A percentile compares a stretch with the other conserved stretches of the same genome.
phyloP scores from a whole-genome alignment of 768 basidiomycete genomes.

The Trametes meyenii region DNA sequence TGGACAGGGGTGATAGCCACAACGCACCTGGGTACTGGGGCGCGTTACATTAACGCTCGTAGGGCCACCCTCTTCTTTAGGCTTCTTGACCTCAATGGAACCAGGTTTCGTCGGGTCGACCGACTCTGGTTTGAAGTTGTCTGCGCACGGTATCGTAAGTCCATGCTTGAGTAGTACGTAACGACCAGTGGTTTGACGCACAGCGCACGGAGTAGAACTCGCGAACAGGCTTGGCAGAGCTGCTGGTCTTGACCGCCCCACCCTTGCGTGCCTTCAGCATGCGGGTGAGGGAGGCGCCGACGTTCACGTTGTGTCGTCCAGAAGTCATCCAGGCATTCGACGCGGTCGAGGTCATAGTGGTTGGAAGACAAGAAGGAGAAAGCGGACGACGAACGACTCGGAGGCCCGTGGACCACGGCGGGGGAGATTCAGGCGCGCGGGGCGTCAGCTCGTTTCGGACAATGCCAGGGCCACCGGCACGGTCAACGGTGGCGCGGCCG shows the following conservation, averaged over 20 bases:
- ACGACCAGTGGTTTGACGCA: constrained; percentile 37
- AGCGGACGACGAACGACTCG: neutral
- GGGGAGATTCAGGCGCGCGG: neutral
- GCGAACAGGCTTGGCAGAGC: constrained; percentile 53
- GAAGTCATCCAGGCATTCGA: constrained; percentile 57
- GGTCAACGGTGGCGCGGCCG: neutral
- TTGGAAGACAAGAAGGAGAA: constrained; percentile 15
- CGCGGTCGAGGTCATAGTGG: constrained; percentile 45
- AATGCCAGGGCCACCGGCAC: no score
- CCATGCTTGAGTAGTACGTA: neutral
- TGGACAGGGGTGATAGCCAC: neutral
- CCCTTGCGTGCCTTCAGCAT: constrained; percentile 72
- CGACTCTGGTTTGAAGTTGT: constrained; percentile 76
- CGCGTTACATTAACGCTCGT: constrained; percentile 65
- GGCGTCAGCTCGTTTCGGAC: no score
- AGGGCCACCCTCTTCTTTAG: constrained; percentile 42
- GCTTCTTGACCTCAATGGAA: constrained; percentile 60
- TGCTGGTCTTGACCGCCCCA: constrained; percentile 44
- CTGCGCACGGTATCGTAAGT: constrained; percentile 40
- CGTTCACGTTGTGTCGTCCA: constrained; percentile 61
- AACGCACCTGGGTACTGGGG: constrained; percentile 59
- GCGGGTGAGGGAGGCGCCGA: constrained; percentile 65
- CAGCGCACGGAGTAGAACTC: constrained; percentile 82
- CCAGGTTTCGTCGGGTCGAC: constrained; percentile 69
- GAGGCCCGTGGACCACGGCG: constrained; percentile 5